Evolutionary conservation across 805 yeast species (phyloP), one percentile per base, ranked within the genome.

Genomic region (Myxozyma vanderwaltii): DNA sequence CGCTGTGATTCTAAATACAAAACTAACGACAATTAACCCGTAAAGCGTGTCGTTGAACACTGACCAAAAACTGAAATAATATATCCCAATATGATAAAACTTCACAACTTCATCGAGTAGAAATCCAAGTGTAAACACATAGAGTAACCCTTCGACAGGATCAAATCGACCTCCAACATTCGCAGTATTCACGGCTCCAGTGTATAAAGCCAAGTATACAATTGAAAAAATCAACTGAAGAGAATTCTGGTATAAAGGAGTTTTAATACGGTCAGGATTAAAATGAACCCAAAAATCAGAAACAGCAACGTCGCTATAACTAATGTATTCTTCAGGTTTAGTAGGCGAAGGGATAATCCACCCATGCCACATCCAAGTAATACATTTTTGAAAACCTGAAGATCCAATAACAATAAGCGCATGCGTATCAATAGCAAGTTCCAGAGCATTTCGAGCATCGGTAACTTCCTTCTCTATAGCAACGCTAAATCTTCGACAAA

Each of bases 361-460:
- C 29, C 97, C 97, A 57, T 91, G 77, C 97, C 97, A 90, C 50
- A 90, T 73, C 96, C 96, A 90, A 65, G 86, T 84, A 68, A 89
- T 80, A 74, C 96, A 89, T 54, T 96, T 76, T 72, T 90, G 96
- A 71, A 83, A 90, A 0, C 96, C 96, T 7, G 86, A 76, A 0
- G 95, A 83, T 1, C 90, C 85, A 67, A 91, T 88, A 17, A 89
- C 85, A 23, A 80, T 79, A 7, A 91, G 85, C 10, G 88, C 82
- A 66, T 90, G 96, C 82, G 85, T 82, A 69, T 90, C 96, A 27
- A 88, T 90, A 0, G 96, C 96, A 68, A 89, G 72, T 70, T 90
- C 97, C 63, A 90, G 74, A 0, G 91, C 96, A 72, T 82, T 86
- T n/a, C 80, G 74, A 0, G 96, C 92, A 3, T 71, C 77, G 0